Conservation (phyloP, 139 green algal genomes). For the Spirogloea muscicola region DNA sequence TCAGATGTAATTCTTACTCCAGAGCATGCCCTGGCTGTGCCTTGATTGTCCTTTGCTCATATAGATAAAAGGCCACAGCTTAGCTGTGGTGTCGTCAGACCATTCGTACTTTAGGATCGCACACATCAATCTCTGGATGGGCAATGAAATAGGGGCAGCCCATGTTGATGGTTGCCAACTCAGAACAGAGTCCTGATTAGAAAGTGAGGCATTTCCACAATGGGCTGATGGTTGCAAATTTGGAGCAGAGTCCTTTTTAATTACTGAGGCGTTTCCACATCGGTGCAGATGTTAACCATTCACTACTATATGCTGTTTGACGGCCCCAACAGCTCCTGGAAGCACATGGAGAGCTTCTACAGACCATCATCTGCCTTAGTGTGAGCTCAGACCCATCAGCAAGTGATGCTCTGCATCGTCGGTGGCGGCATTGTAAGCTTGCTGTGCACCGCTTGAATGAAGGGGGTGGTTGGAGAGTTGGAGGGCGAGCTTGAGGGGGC, state of each 20-base stretch:
- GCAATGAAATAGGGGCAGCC: not conserved
- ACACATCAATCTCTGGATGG: not conserved
- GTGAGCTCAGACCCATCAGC: not conserved
- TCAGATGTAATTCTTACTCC: constrained; percentile 43
- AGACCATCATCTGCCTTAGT: constrained; percentile 15
- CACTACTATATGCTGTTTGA: constrained; percentile 51
- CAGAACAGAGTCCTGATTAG: too few relatives aligned
- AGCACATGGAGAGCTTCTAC: constrained; percentile 39
- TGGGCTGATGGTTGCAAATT: too few relatives aligned
- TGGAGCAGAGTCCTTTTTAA: too few relatives aligned
- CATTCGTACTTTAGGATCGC: not conserved
- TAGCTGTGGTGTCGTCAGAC: not conserved
- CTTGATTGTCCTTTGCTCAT: not conserved
- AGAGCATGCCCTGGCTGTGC: not conserved
- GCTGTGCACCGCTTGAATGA: not conserved
- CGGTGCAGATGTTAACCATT: constrained; percentile 46
- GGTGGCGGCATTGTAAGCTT: not conserved
- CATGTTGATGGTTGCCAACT: not conserved
- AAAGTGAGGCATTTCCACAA: too few relatives aligned
- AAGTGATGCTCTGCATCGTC: not conserved
- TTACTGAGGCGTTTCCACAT: too few relatives aligned
- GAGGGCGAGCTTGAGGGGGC: not conserved
- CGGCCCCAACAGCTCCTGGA: constrained; percentile 8
- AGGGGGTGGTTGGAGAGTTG: not conserved
- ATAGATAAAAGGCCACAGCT: not conserved